Evolutionary conservation across 441 rosid species (phyloP).

Genomic region (Metrosideros polymorpha): DNA sequence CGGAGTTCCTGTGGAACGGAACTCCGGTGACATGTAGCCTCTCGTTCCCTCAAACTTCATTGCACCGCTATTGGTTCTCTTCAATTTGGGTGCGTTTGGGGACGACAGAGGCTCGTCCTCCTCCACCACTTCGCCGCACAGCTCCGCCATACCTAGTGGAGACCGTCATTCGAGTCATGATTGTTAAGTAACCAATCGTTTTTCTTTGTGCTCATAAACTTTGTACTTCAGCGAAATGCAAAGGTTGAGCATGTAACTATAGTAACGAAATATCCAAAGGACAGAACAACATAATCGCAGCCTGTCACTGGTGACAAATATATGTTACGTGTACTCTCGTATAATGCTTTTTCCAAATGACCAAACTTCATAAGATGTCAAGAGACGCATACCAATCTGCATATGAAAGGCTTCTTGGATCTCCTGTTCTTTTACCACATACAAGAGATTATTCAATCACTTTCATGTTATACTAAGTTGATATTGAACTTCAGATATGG

Average conservation of each 20-base stretch:
- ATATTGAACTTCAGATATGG: not conserved
- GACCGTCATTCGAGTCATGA: not conserved
- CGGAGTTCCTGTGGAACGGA: not conserved
- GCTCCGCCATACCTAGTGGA: slow-evolving; percentile 1
- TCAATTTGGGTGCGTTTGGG: not conserved
- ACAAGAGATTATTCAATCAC: not conserved
- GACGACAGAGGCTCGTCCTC: not conserved
- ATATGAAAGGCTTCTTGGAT: not conserved
- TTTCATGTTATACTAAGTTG: not conserved
- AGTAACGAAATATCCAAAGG: not conserved
- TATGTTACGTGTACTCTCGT: not conserved
- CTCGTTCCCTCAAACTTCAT: slow-evolving; percentile 10
- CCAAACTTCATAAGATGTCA: not conserved
- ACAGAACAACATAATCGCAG: not conserved
- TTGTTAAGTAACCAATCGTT: not conserved
- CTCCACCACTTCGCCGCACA: slow-evolving; percentile 4
- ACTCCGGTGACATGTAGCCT: slow-evolving; percentile 14
- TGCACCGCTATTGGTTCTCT: not conserved
- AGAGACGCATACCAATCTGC: not conserved
- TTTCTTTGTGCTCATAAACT: not conserved
- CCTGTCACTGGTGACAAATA: not conserved
- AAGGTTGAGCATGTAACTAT: no score
- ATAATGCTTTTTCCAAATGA: not conserved
- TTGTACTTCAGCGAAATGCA: no score
- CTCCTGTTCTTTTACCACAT: not conserved